Conservation (phyloP, 257 asterid genomes). For the Scutellaria minor region DNA sequence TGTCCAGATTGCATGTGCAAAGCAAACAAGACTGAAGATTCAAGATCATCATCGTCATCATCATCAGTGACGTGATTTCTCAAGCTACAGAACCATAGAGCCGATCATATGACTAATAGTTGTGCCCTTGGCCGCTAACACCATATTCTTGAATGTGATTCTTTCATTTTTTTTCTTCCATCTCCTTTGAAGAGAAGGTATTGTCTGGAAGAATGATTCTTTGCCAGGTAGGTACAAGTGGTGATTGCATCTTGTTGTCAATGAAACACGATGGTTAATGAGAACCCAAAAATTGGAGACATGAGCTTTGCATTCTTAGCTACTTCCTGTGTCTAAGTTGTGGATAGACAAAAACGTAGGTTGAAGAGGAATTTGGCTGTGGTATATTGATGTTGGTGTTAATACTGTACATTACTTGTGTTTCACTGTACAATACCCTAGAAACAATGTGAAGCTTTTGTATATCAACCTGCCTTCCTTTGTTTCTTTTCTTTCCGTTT, state of each 20-base stretch:
- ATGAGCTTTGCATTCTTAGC: no score
- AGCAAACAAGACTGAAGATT: constrained; percentile 60
- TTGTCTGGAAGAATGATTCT: constrained; percentile 31
- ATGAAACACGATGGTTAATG: no score
- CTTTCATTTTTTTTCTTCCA: constrained; percentile 55
- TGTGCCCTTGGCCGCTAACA: constrained; percentile 52
- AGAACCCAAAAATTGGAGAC: no score
- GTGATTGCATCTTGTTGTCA: no score
- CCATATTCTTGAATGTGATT: constrained; percentile 53
- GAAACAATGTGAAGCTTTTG: constrained; percentile 38
- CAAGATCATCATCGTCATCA: constrained; percentile 32
- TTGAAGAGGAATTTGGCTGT: not conserved
- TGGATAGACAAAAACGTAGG: constrained; percentile 27
- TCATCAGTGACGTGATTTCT: constrained; percentile 49
- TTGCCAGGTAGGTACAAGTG: constrained; percentile 25
- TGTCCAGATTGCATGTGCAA: constrained; percentile 98
- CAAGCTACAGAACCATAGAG: constrained; percentile 27
- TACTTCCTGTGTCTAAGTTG: constrained; percentile 35
- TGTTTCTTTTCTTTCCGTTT: no score
- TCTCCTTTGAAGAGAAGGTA: constrained; percentile 36
- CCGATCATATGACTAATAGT: constrained; percentile 25
- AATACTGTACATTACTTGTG: constrained; percentile 43
- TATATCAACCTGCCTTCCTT: not conserved
- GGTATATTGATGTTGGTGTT: constrained; percentile 11
- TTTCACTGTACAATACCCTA: constrained; percentile 39